phyloP scores from a whole-genome alignment of 345 rosid species.

The Euclidium syriacum region DNA sequence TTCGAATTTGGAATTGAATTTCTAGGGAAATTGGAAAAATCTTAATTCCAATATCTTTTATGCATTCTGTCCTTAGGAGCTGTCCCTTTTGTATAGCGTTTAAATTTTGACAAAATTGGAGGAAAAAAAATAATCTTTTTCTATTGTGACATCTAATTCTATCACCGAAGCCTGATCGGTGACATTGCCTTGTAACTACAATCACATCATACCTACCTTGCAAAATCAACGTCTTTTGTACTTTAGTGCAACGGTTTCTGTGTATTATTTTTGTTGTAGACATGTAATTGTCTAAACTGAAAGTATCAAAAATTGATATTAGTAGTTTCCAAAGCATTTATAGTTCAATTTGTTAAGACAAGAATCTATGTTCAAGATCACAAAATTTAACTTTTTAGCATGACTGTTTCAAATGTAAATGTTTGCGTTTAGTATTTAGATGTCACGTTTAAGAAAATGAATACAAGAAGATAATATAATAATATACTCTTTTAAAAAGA shows the following conservation, averaged over 20 bases:
- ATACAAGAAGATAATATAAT: too few relatives aligned
- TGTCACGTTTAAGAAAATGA: too few relatives aligned
- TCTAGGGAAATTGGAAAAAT: too few relatives aligned
- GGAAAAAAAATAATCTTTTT: neutral
- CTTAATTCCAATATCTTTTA: neutral
- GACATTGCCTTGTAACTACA: constrained; percentile 4
- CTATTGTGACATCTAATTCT: neutral
- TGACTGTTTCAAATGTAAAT: too few relatives aligned
- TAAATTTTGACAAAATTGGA: neutral
- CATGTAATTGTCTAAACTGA: neutral
- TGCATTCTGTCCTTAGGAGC: constrained; percentile 2
- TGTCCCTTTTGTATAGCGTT: neutral
- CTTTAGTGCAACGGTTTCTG: neutral
- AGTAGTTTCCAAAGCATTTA: neutral
- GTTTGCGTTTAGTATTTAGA: too few relatives aligned
- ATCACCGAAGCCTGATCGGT: neutral
- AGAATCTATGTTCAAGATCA: neutral
- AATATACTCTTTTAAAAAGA: too few relatives aligned
- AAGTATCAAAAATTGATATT: neutral
- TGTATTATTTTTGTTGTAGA: neutral
- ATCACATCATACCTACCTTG: constrained; percentile 21
- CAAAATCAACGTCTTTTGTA: constrained; percentile 12
- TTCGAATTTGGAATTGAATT: too few relatives aligned
- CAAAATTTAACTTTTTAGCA: neutral
- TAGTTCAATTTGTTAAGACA: neutral